Base-by-base conservation (phyloP, 164 flowering plant species). In the Dillenia suffruticosa region DNA sequence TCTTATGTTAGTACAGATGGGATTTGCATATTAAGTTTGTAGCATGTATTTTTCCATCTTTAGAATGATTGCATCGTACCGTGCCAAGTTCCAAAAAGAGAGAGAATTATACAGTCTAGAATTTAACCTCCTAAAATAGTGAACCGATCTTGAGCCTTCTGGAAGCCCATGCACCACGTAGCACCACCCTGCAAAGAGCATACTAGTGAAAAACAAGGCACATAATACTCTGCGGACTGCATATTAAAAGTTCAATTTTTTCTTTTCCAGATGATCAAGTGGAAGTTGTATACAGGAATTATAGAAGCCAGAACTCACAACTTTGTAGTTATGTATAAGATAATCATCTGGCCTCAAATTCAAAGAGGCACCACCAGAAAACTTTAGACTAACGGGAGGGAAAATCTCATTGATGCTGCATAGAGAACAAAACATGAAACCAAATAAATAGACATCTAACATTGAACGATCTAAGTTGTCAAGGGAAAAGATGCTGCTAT, bases 161-260 rank as follows among this genome's bases (percentile, higher is more conserved):
- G 32, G 32, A 26, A 86, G 60, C 91, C 91, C 63, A 86, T 82
- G 79, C 91, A 86, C 91, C 91, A 86, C 73, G 76, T 12, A 68
- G 72, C 80, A 62, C 82, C 85, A 58, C 73, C 84, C 91, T 86
- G 79, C 56, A 53, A 2, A 26, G 32, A 26, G 2, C 32, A 5
- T 19, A 19, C 22, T 26, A 26, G 32, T 26, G 32, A 26, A 26
- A 26, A 19, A 19, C 32, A 26, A 26, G 32, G 32, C 32, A 26
- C 32, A 26, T 26, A 26, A 26, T 26, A 26, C 32, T 26, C 5
- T 26, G 5, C 32, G 32, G 32, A 26, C 32, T 26, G 32, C 32
- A 26, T 26, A 26, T 26, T 26, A 26, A 26, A 58, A 26, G 53
- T 49, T 24, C 1, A 16, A 49, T 16, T 19, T 46, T n/a, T 7